A percentile compares a stretch with the other conserved stretches of the same genome.
Conservation (phyloP, 768 basidiomycete species). For the Boletus sensibilis region DNA sequence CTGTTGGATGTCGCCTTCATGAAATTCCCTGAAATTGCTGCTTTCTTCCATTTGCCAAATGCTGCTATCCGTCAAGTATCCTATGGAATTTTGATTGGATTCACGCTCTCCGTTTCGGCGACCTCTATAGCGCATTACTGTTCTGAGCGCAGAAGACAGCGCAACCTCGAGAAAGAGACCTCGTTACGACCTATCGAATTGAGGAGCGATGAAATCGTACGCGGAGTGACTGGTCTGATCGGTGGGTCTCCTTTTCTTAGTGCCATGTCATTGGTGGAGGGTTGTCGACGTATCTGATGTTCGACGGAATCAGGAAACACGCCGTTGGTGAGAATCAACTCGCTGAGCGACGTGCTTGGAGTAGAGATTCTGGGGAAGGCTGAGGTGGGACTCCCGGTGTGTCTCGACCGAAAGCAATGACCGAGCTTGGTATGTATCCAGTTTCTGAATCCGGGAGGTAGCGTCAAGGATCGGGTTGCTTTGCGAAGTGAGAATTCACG, state of each 20-base stretch:
- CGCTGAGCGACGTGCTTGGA: conserved; percentile 85
- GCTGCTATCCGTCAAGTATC: conserved; percentile 35
- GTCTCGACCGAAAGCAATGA: not conserved
- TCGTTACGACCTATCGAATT: conserved; percentile 64
- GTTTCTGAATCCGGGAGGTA: conserved; percentile 97
- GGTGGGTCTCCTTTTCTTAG: conserved; percentile 46
- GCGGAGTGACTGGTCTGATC: conserved; percentile 82
- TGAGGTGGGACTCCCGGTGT: conserved; percentile 52
- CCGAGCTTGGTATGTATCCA: conserved; percentile 51
- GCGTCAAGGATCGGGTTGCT: conserved; percentile 97
- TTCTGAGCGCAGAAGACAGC: conserved; percentile 47
- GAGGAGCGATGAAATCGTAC: conserved; percentile 73
- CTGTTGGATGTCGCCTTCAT: conserved; percentile 1
- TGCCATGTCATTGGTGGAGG: not conserved
- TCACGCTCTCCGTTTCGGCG: conserved; percentile 72
- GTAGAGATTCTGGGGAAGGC: conserved; percentile 96
- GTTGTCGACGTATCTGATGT: not conserved
- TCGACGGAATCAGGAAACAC: conserved; percentile 71
- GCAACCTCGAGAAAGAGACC: conserved; percentile 27
- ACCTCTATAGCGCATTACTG: conserved; percentile 60
- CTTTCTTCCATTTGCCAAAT: conserved; percentile 26
- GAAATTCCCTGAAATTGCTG: conserved; percentile 7
- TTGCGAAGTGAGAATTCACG: conserved; percentile 59
- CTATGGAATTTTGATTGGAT: conserved; percentile 66
- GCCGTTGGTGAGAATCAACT: conserved; percentile 87